Evolutionary conservation across 2,329 filamentous ascomycete species (phyloP).

Genomic region (Aspergillus chevalieri): DNA sequence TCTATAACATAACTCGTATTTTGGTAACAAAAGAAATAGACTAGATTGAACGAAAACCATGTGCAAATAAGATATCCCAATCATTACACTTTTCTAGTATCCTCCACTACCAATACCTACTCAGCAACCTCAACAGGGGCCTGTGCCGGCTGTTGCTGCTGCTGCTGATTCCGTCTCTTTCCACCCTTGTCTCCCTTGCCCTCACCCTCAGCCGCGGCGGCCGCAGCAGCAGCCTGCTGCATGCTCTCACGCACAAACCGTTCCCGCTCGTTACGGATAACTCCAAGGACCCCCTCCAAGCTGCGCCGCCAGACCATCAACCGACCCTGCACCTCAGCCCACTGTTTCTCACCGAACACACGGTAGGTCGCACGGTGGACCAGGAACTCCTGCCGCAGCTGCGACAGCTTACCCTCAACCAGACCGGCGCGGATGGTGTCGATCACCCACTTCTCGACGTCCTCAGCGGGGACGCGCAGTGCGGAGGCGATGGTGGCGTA

Average conservation of each 20-base stretch:
- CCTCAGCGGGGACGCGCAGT: constrained; percentile 71
- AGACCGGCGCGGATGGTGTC: constrained; percentile 94
- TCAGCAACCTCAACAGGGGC: constrained; percentile 26
- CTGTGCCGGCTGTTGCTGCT: constrained; percentile 18
- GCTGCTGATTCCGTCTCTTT: constrained; percentile 26
- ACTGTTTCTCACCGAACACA: constrained; percentile 96
- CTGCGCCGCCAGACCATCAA: constrained; percentile 88
- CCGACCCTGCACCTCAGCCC: constrained; percentile 85
- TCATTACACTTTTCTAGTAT: constrained; percentile 4
- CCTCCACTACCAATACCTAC: constrained; percentile 11
- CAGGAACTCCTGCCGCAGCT: constrained; percentile 86
- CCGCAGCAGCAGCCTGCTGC: constrained; percentile 46
- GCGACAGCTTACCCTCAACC: constrained; percentile 92
- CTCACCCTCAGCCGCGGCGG: constrained; percentile 19
- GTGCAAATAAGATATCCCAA: constrained; percentile 2
- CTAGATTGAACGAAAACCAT: constrained; percentile 13
- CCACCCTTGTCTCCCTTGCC: constrained; percentile 13
- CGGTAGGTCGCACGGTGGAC: constrained; percentile 95
- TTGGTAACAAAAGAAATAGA: constrained; percentile 13
- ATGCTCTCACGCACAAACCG: constrained; percentile 64
- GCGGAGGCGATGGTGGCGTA: constrained; percentile 80
- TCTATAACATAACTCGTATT: constrained; percentile 1
- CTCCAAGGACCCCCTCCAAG: constrained; percentile 68
- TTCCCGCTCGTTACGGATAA: constrained; percentile 74
- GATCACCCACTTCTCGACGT: constrained; percentile 98